Conservation (phyloP, 495 filamentous ascomycete genomes). For the Lichenothelia convexa region DNA sequence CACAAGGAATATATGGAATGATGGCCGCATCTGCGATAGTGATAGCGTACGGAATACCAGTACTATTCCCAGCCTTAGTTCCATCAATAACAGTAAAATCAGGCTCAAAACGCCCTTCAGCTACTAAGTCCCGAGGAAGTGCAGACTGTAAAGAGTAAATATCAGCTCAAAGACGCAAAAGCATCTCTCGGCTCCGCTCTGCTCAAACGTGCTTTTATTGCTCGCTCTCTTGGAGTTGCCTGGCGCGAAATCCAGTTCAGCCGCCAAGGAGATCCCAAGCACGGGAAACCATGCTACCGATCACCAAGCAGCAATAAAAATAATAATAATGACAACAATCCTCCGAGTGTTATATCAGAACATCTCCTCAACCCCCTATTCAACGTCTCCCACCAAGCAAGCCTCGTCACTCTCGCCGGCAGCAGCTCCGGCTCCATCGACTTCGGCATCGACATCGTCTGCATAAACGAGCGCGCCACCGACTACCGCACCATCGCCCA, state of each 20-base stretch:
- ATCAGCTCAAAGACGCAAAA: constrained; percentile 43
- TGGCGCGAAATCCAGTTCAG: constrained; percentile 45
- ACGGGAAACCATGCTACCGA: constrained; percentile 45
- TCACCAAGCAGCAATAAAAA: no score
- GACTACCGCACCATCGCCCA: constrained; percentile 29
- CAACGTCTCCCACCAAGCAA: constrained; percentile 80
- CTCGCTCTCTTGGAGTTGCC: constrained; percentile 39
- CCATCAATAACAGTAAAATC: not conserved
- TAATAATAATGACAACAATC: not conserved
- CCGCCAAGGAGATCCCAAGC: constrained; percentile 35
- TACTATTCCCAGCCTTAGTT: no score
- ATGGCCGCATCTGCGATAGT: constrained; percentile 16
- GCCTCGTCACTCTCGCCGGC: constrained; percentile 48
- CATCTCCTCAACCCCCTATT: constrained; percentile 36
- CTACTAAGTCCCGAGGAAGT: constrained; percentile 37
- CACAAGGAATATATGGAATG: constrained; percentile 20
- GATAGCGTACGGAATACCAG: constrained; percentile 5
- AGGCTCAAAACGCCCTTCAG: constrained; percentile 37
- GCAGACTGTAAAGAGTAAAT: constrained; percentile 33
- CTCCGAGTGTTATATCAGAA: not conserved
- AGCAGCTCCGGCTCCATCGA: constrained; percentile 7
- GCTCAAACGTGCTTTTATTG: constrained; percentile 59
- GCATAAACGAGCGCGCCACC: constrained; percentile 50
- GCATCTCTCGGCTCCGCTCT: constrained; percentile 58
- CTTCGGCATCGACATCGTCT: constrained; percentile 56